These are phyloP conservation scores for Tubosaeta sp. DNA, from an alignment of 768 basidiomycete species.

Conservation along the genomic window DNA sequence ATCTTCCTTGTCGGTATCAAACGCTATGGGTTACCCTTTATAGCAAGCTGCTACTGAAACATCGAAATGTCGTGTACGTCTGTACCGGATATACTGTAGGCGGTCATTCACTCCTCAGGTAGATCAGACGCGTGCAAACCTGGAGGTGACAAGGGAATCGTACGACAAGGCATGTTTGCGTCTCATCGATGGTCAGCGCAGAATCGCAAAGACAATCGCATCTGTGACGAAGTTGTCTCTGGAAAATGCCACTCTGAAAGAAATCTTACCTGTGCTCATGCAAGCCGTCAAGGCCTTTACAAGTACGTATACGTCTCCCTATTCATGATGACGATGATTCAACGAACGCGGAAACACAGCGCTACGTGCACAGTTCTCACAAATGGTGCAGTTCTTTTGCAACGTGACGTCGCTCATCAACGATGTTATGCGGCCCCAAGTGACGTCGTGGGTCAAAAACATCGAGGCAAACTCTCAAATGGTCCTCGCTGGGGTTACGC, in stretches of 20 bases:
- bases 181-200: conserved; percentile 17
- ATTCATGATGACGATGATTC: neutral
- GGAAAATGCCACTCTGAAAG: conserved; percentile 17
- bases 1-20: neutral
- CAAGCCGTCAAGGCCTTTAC: conserved; percentile 17
- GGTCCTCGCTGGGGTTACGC: conserved; percentile 16
- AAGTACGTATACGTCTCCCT: neutral
- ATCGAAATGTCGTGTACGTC: conserved; percentile 10
- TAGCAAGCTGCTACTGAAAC: conserved; percentile 12
- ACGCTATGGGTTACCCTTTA: neutral
- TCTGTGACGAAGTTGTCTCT: conserved; percentile 17
- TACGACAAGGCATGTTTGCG: conserved; percentile 11
- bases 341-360: too few relatives aligned
- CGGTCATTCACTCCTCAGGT: conserved; percentile 2
- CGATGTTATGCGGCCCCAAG: conserved; percentile 19
- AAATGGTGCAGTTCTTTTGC: conserved; percentile 16
- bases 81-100: neutral
- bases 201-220: conserved; percentile 16
- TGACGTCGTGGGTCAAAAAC: conserved; percentile 13
- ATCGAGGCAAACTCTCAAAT: conserved; percentile 13
- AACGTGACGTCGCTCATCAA: conserved; percentile 16
- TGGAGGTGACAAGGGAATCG: conserved; percentile 15
- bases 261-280: conserved; percentile 16
- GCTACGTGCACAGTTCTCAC: conserved; percentile 17
- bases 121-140: conserved; percentile 19